Percentiles rank a stretch among this genome's conserved stretches.
These are phyloP conservation scores for Endocladia muricata DNA, from an alignment of 31 red algal species.

Conservation along the genomic window DNA sequence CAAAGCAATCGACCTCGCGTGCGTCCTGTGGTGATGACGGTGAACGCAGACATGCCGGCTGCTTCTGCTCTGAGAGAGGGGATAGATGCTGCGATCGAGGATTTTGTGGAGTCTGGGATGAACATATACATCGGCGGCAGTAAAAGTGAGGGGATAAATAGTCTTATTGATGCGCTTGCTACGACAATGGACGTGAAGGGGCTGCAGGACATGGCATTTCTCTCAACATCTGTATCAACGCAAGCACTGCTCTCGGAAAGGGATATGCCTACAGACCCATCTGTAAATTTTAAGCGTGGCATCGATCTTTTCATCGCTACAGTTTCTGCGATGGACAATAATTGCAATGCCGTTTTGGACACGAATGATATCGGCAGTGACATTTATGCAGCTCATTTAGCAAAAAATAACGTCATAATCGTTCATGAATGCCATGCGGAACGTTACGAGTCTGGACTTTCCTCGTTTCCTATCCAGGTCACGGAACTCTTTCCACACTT, in stretches of 20 bases:
- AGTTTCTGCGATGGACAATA: slow-evolving; percentile 22
- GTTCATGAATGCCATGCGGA: slow-evolving; percentile 37
- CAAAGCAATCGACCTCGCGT: too few species aligned
- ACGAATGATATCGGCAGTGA: slow-evolving; percentile 21
- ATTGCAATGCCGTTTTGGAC: slow-evolving; percentile 39
- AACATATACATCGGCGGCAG: slow-evolving; percentile 64
- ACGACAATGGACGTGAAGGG: slow-evolving; percentile 14
- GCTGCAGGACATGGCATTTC: slow-evolving; percentile 53
- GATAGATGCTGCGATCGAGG: slow-evolving; percentile 51
- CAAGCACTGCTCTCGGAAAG: slow-evolving; percentile 17
- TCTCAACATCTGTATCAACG: slow-evolving; percentile 9
- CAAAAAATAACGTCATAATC: slow-evolving; percentile 40
- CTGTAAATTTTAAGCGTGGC: slow-evolving; percentile 44
- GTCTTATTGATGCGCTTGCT: slow-evolving; percentile 29
- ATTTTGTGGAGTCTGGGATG: slow-evolving; percentile 42
- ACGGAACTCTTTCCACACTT: slow-evolving; percentile 20
- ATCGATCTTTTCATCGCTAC: slow-evolving; percentile 62
- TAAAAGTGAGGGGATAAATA: background rate
- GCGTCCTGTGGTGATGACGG: too few species aligned
- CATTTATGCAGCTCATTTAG: slow-evolving; percentile 41
- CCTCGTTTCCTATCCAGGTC: slow-evolving; percentile 39
- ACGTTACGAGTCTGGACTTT: background rate
- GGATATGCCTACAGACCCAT: slow-evolving; percentile 36
- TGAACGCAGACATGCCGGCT: too few species aligned
- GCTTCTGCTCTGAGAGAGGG: slow-evolving; percentile 18